Conservation (phyloP, 495 filamentous ascomycete genomes). For the Halenospora varia region DNA sequence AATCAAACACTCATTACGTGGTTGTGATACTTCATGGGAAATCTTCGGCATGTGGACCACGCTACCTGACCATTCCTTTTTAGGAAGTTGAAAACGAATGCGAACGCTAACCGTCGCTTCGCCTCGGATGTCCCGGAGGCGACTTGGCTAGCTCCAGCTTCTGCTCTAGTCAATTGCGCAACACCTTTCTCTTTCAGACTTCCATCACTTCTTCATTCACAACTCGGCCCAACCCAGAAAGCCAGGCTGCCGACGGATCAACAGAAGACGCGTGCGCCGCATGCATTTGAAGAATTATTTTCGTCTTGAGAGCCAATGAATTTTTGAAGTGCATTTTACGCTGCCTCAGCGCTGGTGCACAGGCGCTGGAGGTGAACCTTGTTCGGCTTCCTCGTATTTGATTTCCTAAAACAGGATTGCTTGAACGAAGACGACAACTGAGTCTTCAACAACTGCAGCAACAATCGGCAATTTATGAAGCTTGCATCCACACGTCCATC, state of each 20-base stretch:
- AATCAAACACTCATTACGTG: too few relatives aligned
- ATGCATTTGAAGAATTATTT: too few relatives aligned
- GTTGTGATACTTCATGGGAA: too few relatives aligned
- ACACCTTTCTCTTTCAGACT: neutral
- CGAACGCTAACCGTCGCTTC: neutral
- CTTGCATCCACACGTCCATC: neutral
- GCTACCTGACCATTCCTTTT: neutral
- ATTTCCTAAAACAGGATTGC: neutral
- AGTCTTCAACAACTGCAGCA: too few relatives aligned
- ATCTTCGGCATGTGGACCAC: too few relatives aligned
- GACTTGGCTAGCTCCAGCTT: neutral
- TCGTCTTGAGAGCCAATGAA: too few relatives aligned
- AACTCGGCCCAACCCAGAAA: neutral
- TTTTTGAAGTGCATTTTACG: neutral
- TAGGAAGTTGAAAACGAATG: constrained; percentile 6
- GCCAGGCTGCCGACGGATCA: too few relatives aligned
- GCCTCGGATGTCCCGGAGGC: neutral
- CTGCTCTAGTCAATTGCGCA: neutral
- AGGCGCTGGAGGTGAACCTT: neutral
- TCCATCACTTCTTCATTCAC: neutral
- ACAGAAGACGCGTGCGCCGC: too few relatives aligned
- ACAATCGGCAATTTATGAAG: too few relatives aligned
- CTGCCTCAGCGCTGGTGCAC: neutral
- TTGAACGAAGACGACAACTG: neutral
- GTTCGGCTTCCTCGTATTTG: neutral